Evolutionary conservation across 2,329 filamentous ascomycete genomes (phyloP), one percentile per base, ranked within the genome.

Genomic region (Acephala macrosclerotiorum): DNA sequence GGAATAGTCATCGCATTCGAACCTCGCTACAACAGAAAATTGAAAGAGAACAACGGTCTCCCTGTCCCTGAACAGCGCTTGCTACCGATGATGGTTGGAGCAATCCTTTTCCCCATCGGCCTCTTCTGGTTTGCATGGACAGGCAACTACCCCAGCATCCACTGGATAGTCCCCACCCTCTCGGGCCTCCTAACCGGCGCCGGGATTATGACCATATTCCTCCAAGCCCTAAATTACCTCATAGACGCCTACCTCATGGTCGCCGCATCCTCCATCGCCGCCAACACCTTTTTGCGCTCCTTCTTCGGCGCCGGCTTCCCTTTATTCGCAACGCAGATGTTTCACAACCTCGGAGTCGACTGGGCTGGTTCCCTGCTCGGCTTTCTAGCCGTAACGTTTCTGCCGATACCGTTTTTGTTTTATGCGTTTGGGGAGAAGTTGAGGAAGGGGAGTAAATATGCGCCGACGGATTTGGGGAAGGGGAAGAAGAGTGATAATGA

Each of bases 201-300:
- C 79, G 86, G 86, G 1, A 88, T 88, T 68, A 75, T 89, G 3
- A 86, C 82, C 63, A 78, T 90, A 3, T 89, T 89, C 70, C 80
- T 88, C 22, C 61, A 67, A 53, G 61, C 65, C 4, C 47, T 72
- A 1, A 70, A 70, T 20, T 70, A 68, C 51, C 57, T 72, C 5
- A 63, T 71, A 18, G 69, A 72, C 60, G 61, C 68, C 3, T 70
- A 68, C 60, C 38, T 69, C 4, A 65, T 67, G 74, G 22, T 71
- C 8, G 69, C 67, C 12, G 70, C 69, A 0, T 68, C 65, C 14
- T 65, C 70, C 9, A 66, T 73, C 18, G 70, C 71, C 3, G 71
- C 68, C 35, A 71, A 71, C 26, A 68, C 65, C 1, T 69, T 73
- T 29, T 49, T 72, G 9, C 29, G 71, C 56, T 67, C 56, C 16